phyloP scores from a whole-genome alignment of 192 early-diverging fungal species.

The Chytriomyces sp. region DNA sequence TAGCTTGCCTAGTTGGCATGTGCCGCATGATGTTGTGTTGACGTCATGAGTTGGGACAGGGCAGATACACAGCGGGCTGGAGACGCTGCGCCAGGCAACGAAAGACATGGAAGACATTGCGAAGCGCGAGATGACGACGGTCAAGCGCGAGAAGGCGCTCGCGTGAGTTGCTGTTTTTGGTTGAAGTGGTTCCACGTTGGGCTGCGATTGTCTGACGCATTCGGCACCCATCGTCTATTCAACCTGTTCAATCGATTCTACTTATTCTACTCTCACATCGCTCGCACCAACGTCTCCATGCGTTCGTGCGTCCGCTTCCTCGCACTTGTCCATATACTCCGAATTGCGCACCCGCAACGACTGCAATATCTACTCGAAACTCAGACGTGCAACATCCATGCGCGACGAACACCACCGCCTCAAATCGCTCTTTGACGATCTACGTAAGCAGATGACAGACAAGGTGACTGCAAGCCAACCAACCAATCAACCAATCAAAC shows the following conservation, averaged over 20 bases:
- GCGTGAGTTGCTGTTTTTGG: constrained; percentile 37
- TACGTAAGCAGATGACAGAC: too few species aligned
- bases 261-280: too few species aligned
- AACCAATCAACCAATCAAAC: too few species aligned
- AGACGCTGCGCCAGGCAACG: constrained; percentile 39
- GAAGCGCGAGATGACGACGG: constrained; percentile 47
- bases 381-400: constrained; percentile 38
- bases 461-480: too few species aligned
- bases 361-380: too few species aligned
- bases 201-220: not conserved
- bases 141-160: constrained; percentile 51
- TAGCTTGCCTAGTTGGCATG: not conserved
- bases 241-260: too few species aligned
- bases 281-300: too few species aligned
- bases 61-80: constrained; percentile 41
- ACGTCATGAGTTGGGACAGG: not conserved
- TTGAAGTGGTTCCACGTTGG: not conserved
- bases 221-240: not conserved
- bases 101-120: constrained; percentile 47
- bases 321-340: too few species aligned
- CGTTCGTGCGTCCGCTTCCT: too few species aligned
- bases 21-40: too few species aligned
- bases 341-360: too few species aligned
- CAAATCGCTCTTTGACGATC: constrained; percentile 27
- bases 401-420: constrained; percentile 39